Conservation (phyloP, 129 eudicot species). For the Logfia minima region DNA sequence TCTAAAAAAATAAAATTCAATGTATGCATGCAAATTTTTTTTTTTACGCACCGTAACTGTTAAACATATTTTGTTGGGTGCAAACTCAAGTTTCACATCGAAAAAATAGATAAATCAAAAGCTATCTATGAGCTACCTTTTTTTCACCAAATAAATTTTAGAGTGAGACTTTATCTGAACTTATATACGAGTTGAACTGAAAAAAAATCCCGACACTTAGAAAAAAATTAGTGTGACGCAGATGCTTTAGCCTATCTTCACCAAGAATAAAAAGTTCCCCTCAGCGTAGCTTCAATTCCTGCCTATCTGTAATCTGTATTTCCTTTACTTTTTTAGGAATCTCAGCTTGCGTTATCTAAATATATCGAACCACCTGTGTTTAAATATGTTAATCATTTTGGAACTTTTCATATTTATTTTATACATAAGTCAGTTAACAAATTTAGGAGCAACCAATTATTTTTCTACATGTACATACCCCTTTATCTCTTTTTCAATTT, state of each 20-base stretch:
- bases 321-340: slow-evolving; percentile 25
- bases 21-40: too few relatives aligned
- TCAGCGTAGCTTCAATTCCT: background rate
- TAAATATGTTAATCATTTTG: background rate
- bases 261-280: background rate
- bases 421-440: background rate
- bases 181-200: too few relatives aligned
- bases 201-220: too few relatives aligned
- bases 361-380: background rate
- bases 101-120: too few relatives aligned
- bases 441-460: background rate
- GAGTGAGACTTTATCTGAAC: too few relatives aligned
- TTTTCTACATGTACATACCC: background rate
- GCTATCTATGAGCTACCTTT: too few relatives aligned
- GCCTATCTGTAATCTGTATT: slow-evolving; percentile 2
- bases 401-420: background rate
- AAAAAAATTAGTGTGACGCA: background rate
- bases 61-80: too few relatives aligned
- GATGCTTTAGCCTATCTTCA: slow-evolving; percentile 18
- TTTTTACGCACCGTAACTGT: too few relatives aligned
- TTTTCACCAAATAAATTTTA: too few relatives aligned
- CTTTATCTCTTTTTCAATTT: too few relatives aligned
- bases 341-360: slow-evolving; percentile 25
- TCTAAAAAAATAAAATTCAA: too few relatives aligned
- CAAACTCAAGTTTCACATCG: too few relatives aligned